phyloP scores from a whole-genome alignment of 148 eudicot genomes.

The Vaccinium vitisidaea region DNA sequence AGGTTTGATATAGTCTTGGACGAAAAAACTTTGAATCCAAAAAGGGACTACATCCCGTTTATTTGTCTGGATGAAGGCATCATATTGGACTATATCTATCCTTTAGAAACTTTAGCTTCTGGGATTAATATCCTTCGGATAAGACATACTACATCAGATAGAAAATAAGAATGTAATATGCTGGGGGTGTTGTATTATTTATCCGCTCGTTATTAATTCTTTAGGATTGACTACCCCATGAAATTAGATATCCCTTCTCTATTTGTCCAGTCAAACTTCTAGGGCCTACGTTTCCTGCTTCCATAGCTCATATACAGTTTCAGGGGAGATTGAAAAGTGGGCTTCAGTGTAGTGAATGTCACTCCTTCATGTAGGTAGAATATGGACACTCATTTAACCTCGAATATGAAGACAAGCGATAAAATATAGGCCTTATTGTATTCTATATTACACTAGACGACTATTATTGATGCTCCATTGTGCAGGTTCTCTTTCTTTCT shows the following conservation, averaged over 20 bases:
- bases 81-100: neutral
- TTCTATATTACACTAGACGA: neutral
- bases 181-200: neutral
- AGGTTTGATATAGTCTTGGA: neutral
- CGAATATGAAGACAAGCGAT: neutral
- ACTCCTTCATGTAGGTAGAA: neutral
- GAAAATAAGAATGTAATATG: neutral
- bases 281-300: constrained; percentile 2
- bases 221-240: neutral
- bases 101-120: neutral
- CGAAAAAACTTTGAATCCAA: neutral
- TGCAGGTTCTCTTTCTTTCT: constrained; percentile 61
- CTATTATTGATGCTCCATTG: constrained; percentile 6
- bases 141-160: neutral
- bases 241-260: neutral
- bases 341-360: neutral
- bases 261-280: neutral
- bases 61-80: neutral
- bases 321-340: neutral
- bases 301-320: neutral
- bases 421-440: neutral
- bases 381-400: neutral
- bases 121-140: neutral
- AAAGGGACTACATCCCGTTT: neutral
- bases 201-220: neutral